Evolutionary conservation across 2,329 filamentous ascomycete genomes (phyloP).

Genomic region (Fusarium foetens): DNA sequence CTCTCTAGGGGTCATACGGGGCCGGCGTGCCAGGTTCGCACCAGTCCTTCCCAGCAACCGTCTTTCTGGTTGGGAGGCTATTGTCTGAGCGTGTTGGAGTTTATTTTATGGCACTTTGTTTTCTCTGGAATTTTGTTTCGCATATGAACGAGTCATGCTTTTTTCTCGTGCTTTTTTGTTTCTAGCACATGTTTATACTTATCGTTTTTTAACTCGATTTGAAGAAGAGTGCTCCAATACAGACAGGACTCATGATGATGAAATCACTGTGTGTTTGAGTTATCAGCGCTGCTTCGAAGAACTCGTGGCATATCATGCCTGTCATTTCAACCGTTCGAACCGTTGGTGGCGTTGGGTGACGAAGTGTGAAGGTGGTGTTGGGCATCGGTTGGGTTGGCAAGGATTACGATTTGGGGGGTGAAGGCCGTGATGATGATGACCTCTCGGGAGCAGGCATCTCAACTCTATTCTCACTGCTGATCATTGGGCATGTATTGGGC

Average conservation of each 20-base stretch:
- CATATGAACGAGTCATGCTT: conserved; percentile 26
- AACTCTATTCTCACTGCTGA: conserved; percentile 3
- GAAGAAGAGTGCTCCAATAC: conserved; percentile 27
- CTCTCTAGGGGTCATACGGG: conserved; percentile 13
- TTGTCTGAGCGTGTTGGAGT: conserved; percentile 42
- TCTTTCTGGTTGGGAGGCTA: conserved; percentile 38
- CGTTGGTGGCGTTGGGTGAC: conserved; percentile 36
- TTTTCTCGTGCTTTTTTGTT: conserved; percentile 24
- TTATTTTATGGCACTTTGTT: conserved; percentile 37
- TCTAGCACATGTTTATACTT: conserved; percentile 30
- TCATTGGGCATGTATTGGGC: conserved; percentile 9
- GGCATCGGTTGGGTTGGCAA: conserved; percentile 33
- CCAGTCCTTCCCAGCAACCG: conserved; percentile 33
- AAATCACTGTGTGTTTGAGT: conserved; percentile 20
- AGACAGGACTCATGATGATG: conserved; percentile 23
- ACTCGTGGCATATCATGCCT: conserved; percentile 1
- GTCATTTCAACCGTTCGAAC: conserved; percentile 9
- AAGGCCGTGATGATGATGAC: conserved; percentile 24
- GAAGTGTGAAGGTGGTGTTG: conserved; percentile 37
- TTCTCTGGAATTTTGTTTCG: conserved; percentile 16
- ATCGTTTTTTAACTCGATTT: conserved; percentile 26
- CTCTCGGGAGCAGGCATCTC: conserved; percentile 9
- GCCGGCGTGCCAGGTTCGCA: conserved; percentile 27
- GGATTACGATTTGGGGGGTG: conserved; percentile 16
- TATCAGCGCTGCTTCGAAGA: conserved; percentile 21